Evolutionary conservation across 2,329 filamentous ascomycete species (phyloP).

Genomic region (Penicillium olsonii): DNA sequence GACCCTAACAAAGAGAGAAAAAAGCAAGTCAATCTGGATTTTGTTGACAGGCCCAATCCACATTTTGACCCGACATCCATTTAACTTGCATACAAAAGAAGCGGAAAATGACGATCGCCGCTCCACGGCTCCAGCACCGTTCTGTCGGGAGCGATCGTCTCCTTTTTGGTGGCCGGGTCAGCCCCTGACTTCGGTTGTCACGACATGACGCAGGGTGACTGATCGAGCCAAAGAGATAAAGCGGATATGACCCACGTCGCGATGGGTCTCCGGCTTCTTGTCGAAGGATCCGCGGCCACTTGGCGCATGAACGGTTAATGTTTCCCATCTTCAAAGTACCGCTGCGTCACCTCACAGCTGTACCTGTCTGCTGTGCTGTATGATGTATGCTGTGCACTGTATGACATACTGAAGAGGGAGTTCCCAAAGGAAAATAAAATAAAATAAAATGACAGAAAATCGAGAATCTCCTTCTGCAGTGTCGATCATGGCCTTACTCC

Average conservation of each 20-base stretch:
- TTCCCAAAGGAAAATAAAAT: not conserved
- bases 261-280: conserved; percentile 15
- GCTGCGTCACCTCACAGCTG: not conserved
- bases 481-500: conserved; percentile 8
- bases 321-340: conserved; percentile 11
- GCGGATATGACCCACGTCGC: conserved; percentile 10
- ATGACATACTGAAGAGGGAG: conserved; percentile 6
- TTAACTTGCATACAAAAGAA: conserved; percentile 8
- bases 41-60: conserved; percentile 12
- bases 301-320: conserved; percentile 10
- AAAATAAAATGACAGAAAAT: not conserved
- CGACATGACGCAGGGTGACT: conserved; percentile 9
- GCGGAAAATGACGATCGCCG: conserved; percentile 20
- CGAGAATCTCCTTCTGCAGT: conserved; percentile 10
- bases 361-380: conserved; percentile 1
- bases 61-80: conserved; percentile 4
- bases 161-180: conserved; percentile 20
- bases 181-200: conserved; percentile 19
- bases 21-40: conserved; percentile 1
- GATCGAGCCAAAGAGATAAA: conserved; percentile 19
- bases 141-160: conserved; percentile 23
- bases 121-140: conserved; percentile 21
- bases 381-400: conserved; percentile 4
- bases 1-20: not conserved
- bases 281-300: conserved; percentile 22